Evolutionary conservation across 2,329 filamentous ascomycete species (phyloP).

Genomic region (Alternaria consortialis): DNA sequence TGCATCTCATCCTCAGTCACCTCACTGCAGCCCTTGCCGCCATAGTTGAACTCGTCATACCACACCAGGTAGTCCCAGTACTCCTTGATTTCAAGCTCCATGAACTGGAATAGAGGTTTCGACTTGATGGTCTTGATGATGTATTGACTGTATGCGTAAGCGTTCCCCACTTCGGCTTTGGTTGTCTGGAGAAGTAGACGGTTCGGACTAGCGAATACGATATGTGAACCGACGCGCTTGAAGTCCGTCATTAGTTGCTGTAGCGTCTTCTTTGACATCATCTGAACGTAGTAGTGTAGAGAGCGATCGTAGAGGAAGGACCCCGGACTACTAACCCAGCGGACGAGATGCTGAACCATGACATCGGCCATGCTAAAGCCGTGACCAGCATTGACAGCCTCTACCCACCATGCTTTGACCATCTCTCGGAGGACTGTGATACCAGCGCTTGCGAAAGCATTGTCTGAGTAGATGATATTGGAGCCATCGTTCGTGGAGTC

Average conservation of each 20-base stretch:
- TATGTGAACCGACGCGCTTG: conserved; percentile 89
- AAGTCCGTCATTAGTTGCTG: conserved; percentile 98
- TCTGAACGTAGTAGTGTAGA: conserved; percentile 95
- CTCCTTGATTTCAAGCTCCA: conserved; percentile 96
- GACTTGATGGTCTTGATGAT: conserved; percentile 96
- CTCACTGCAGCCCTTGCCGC: conserved; percentile 87
- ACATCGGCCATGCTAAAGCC: conserved; percentile 85
- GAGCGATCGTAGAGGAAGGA: conserved; percentile 96
- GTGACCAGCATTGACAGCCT: conserved; percentile 82
- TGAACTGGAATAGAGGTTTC: conserved; percentile 95
- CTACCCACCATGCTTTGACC: conserved; percentile 98
- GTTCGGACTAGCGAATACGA: conserved; percentile 93
- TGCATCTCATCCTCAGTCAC: conserved; percentile 81
- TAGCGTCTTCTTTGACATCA: conserved; percentile 97
- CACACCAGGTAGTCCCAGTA: conserved; percentile 99
- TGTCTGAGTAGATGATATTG: conserved; percentile 81
- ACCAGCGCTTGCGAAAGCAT: conserved; percentile 90
- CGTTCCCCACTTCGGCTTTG: conserved; percentile 95
- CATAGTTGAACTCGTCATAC: conserved; percentile 99
- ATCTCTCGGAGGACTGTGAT: conserved; percentile 93
- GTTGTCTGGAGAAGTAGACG: conserved; percentile 92
- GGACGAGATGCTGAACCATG: conserved; percentile 94
- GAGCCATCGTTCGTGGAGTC: conserved; percentile 68
- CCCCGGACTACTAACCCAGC: conserved; percentile 93
- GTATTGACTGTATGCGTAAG: conserved; percentile 96